Conservation (phyloP, 139 green algal species). For the Coccomyxa sp. region DNA sequence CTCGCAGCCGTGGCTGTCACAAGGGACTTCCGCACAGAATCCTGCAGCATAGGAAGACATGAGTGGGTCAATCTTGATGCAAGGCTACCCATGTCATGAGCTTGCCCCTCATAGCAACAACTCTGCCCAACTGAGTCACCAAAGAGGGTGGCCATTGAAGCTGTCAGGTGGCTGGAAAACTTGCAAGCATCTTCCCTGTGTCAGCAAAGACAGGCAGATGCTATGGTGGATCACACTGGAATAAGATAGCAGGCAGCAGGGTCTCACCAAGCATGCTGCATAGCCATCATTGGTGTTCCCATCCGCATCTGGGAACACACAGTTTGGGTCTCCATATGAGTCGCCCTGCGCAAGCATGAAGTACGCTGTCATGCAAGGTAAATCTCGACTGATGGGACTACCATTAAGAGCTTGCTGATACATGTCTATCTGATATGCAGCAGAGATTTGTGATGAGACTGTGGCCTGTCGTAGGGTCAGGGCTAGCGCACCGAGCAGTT, state of each 20-base stretch:
- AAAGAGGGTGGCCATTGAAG: neutral
- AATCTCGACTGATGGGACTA: neutral
- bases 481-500: conserved; percentile 46
- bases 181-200: neutral
- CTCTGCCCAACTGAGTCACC: neutral
- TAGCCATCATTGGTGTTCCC: neutral
- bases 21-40: conserved; percentile 30
- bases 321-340: neutral
- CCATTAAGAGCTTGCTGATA: too few relatives aligned
- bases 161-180: neutral
- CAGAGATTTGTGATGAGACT: too few relatives aligned
- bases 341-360: neutral
- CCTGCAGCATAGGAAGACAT: conserved; percentile 15
- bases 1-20: conserved; percentile 65
- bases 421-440: too few relatives aligned
- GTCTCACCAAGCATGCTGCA: neutral
- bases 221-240: too few relatives aligned
- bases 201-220: neutral
- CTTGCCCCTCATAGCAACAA: neutral
- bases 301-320: neutral
- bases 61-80: neutral
- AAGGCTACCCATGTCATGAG: neutral
- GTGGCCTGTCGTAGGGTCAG: too few relatives aligned
- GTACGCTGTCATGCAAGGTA: neutral
- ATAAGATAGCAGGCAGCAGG: too few relatives aligned